Percentiles rank a stretch among this genome's conserved stretches.
These are phyloP conservation scores for Arachis monticola DNA, from an alignment of 331 rosid genomes.

Conservation along the genomic window DNA sequence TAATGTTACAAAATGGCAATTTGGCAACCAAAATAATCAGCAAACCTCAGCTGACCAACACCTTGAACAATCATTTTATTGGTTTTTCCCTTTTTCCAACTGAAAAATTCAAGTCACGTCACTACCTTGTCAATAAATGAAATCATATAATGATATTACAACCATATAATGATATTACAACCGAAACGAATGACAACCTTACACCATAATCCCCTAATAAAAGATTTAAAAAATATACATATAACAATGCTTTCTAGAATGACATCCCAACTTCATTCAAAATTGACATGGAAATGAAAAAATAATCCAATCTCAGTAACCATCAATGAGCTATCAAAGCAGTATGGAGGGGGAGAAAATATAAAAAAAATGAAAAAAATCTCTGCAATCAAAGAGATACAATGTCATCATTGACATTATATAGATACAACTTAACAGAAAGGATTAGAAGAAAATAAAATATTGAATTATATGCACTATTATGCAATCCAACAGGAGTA, in stretches of 20 bases:
- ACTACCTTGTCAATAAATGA: constrained; percentile 37
- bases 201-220: constrained; percentile 22
- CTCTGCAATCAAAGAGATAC: constrained; percentile 52
- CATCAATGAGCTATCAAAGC: constrained; percentile 42
- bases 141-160: background rate
- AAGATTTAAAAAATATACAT: background rate
- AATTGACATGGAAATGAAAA: constrained; percentile 24
- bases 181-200: constrained; percentile 36
- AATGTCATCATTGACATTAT: constrained; percentile 21
- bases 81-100: constrained; percentile 30
- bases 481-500: constrained; percentile 4
- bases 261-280: constrained; percentile 40
- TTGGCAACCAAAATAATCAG: constrained; percentile 32
- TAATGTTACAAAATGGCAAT: constrained; percentile 37
- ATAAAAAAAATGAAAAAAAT: too few species aligned
- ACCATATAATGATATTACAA: constrained; percentile 32
- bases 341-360: constrained; percentile 32
- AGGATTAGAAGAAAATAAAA: background rate
- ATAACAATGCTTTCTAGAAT: constrained; percentile 40
- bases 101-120: constrained; percentile 31
- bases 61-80: constrained; percentile 29
- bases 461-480: background rate
- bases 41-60: constrained; percentile 42
- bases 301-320: constrained; percentile 43
- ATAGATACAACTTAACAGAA: background rate